Base-by-base conservation (phyloP, 768 basidiomycete genomes). In the Kwoniella sp. region DNA sequence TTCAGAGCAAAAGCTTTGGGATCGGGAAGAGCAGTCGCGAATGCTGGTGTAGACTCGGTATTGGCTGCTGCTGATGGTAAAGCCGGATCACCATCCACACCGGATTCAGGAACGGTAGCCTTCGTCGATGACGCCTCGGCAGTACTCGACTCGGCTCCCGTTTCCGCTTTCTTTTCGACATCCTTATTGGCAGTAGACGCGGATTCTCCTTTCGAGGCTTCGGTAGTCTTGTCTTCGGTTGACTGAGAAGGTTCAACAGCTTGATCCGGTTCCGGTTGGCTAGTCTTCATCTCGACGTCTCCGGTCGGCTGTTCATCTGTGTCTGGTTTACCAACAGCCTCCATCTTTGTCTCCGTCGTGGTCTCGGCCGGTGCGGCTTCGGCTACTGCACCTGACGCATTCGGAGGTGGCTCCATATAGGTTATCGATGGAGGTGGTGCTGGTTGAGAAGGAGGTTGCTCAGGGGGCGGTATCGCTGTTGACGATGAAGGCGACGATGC, bases 1-100 rank as follows among this genome's bases (percentile, higher is more conserved):
- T 49, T 53, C 17, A 59, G 46, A 21, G 56, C 55, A 25, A 64
- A 64, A 0, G 46, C 30, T n/a, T 51, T 48, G 4, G 49, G 44
- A 56, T 64, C 62, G 24, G 62, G 62, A 19, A 64, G 50, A 49
- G 55, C 56, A n/a, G 56, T 54, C 19, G 55, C 62, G 50, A 64
- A 64, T 2, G 54, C 53, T n/a, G 59, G 59, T 6, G 33, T 55
- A 27, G n/a, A 27, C 13, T 48, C 29, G 2, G 55, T 40, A 50
- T 62, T 62, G 47, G 60, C 47, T 13, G 19, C 29, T 30, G 60
- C 60, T 13, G 60, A 55, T 2, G 60, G 53, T 44, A 61, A 48
- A 8, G 60, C 44, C 33, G 60, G 52, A 50, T 55, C 47, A 2
- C 40, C 40, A 19, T 44, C 17, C 4, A 44, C 17, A 19, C 40